Conservation (phyloP, 768 basidiomycete species). For the Tulasnella sp. region DNA sequence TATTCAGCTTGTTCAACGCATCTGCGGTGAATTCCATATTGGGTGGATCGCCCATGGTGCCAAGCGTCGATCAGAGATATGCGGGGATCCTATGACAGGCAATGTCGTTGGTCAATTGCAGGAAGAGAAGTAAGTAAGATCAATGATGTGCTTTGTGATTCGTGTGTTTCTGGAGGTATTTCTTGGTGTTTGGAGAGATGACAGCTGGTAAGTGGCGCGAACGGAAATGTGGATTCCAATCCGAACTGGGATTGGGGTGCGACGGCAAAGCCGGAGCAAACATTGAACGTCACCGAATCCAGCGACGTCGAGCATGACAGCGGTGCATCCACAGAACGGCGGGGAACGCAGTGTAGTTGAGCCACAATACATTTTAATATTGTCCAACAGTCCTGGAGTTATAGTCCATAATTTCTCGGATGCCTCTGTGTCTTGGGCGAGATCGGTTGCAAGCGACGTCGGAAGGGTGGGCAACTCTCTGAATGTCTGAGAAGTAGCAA, state of each 20-base stretch:
- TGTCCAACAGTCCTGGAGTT: no score
- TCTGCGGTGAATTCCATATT: conserved; percentile 2
- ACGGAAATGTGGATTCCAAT: background rate
- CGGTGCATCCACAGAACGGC: background rate
- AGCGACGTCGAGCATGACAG: background rate
- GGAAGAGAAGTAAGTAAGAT: background rate
- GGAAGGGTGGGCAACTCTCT: no score
- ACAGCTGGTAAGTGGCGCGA: background rate
- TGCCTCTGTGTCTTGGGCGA: no score
- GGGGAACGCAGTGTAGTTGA: background rate
- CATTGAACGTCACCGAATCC: background rate
- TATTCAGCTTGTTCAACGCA: conserved; percentile 36
- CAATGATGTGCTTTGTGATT: background rate
- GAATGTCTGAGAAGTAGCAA: no score
- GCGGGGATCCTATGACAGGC: background rate
- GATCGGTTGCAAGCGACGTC: no score
- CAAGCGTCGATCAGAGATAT: background rate
- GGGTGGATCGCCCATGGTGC: conserved; percentile 12
- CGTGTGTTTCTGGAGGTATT: background rate
- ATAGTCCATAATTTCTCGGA: no score
- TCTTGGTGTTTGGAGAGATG: background rate
- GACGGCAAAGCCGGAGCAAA: background rate
- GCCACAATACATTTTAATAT: no score
- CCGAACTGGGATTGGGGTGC: background rate
- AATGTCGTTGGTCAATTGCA: background rate